Evolutionary conservation across 106 monocot species (phyloP).

Genomic region (Ottelia alismoides): DNA sequence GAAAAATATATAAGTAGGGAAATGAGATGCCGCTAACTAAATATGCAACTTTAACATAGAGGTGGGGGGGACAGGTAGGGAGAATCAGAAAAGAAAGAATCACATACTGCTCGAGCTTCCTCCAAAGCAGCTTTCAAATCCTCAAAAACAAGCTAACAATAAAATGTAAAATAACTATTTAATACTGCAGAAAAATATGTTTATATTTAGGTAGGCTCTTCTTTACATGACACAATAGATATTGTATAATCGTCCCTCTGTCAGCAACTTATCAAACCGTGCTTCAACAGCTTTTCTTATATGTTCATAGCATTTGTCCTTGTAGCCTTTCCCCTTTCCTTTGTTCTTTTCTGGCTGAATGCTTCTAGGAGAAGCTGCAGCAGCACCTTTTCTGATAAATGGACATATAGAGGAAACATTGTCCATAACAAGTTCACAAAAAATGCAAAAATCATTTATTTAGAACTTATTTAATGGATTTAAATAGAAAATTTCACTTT

Average conservation of each 20-base stretch:
- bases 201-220: no score
- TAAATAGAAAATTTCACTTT: no score
- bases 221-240: no score
- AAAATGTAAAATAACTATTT: conserved; percentile 2
- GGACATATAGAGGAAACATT: no score
- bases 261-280: conserved; percentile 77
- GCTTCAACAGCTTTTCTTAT: conserved; percentile 85
- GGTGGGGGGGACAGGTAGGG: no score
- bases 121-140: conserved; percentile 94
- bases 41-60: background rate
- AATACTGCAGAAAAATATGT: no score
- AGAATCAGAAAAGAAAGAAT: background rate
- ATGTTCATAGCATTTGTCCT: conserved; percentile 99
- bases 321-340: conserved; percentile 77
- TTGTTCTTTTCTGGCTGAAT: conserved; percentile 45
- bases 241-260: conserved; percentile 60
- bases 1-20: background rate
- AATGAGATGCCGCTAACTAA: no score
- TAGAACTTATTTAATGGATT: no score
- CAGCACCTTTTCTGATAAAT: conserved; percentile 68
- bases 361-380: conserved; percentile 37
- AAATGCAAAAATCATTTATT: no score
- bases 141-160: conserved; percentile 75
- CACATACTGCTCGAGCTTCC: conserved; percentile 76
- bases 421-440: no score